Percentiles rank a stretch among this genome's conserved stretches.
phyloP scores from a whole-genome alignment of 2,329 filamentous ascomycete genomes.

The Diaporthe sp. region DNA sequence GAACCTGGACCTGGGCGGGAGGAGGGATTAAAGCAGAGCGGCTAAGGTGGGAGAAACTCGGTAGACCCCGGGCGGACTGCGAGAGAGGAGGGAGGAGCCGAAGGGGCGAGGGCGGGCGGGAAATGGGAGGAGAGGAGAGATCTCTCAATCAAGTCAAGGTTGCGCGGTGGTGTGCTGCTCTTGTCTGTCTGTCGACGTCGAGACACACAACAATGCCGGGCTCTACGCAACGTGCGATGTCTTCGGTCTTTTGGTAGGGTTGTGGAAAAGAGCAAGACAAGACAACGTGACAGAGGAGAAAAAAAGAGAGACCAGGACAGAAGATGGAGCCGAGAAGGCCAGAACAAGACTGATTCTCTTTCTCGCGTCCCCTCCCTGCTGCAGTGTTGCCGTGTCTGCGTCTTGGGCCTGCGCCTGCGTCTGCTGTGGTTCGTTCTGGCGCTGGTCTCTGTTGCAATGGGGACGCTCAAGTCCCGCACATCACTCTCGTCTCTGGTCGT shows the following conservation, averaged over 20 bases:
- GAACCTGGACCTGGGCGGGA: slow-evolving; percentile 45
- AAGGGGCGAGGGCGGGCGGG: neutral
- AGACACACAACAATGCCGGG: slow-evolving; percentile 33
- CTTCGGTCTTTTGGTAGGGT: slow-evolving; percentile 47
- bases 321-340: slow-evolving; percentile 37
- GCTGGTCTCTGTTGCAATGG: slow-evolving; percentile 40
- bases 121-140: neutral
- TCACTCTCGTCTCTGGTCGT: slow-evolving; percentile 40
- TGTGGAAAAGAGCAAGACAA: slow-evolving; percentile 47
- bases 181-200: slow-evolving; percentile 28
- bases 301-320: slow-evolving; percentile 38
- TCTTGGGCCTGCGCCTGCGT: slow-evolving; percentile 30
- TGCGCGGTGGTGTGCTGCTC: neutral
- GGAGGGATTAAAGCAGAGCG: slow-evolving; percentile 46
- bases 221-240: slow-evolving; percentile 36
- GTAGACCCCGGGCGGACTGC: slow-evolving; percentile 30
- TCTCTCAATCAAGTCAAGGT: slow-evolving; percentile 32
- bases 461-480: slow-evolving; percentile 41
- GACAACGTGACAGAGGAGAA: slow-evolving; percentile 46
- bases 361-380: slow-evolving; percentile 35
- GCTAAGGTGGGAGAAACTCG: slow-evolving; percentile 40
- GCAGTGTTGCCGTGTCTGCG: slow-evolving; percentile 33
- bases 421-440: slow-evolving; percentile 33
- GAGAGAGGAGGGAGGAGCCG: slow-evolving; percentile 12
- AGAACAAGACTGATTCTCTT: slow-evolving; percentile 33